These are phyloP conservation scores for Dioszegia aurantiaca DNA, from an alignment of 768 basidiomycete genomes.

Conservation along the genomic window DNA sequence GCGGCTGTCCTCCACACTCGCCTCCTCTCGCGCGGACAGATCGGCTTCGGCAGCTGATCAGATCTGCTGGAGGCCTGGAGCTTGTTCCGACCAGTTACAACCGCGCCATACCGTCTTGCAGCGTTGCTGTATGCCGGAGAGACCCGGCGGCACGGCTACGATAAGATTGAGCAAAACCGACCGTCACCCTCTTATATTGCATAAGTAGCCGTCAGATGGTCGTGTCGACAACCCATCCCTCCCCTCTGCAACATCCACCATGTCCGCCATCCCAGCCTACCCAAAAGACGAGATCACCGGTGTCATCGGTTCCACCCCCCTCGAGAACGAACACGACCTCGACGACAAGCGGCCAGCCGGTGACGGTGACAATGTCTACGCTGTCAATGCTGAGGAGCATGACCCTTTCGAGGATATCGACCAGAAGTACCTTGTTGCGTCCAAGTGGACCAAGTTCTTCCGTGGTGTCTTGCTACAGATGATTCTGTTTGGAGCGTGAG, in stretches of 20 bases:
- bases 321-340: neutral
- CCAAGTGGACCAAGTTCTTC: constrained; percentile 12
- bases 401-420: constrained; percentile 9
- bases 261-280: constrained; percentile 1
- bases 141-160: no score
- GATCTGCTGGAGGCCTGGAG: no score
- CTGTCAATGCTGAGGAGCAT: neutral
- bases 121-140: no score
- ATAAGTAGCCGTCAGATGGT: no score
- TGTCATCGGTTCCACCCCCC: neutral
- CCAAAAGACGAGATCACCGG: neutral
- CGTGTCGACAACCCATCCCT: neutral
- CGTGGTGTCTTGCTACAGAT: constrained; percentile 21
- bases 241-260: neutral
- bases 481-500: constrained; percentile 19
- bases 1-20: no score
- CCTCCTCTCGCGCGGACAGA: no score
- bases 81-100: no score
- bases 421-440: constrained; percentile 4
- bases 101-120: no score
- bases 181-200: no score
- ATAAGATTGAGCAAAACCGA: no score
- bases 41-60: no score
- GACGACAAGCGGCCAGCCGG: neutral
- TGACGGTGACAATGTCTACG: neutral